These are phyloP conservation scores for Epicoccum sorghinum DNA, from an alignment of 2,329 filamentous ascomycete species.

Conservation along the genomic window DNA sequence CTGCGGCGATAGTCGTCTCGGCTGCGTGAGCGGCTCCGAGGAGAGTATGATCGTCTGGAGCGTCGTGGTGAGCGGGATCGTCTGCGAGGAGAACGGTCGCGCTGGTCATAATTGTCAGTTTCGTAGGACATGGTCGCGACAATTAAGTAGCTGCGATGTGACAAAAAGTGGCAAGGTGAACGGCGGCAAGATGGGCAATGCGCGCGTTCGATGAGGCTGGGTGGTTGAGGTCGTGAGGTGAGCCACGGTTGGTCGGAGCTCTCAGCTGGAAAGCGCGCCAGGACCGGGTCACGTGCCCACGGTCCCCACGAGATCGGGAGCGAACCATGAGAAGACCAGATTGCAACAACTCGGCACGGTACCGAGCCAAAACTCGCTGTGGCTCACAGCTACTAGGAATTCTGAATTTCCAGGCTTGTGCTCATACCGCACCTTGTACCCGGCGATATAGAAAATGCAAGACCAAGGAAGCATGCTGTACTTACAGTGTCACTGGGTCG, in stretches of 20 bases:
- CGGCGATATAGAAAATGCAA: constrained; percentile 5
- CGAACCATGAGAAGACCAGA: constrained; percentile 1
- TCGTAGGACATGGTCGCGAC: constrained; percentile 44
- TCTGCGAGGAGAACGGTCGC: constrained; percentile 72
- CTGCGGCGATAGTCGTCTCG: constrained; percentile 59
- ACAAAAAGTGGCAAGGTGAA: constrained; percentile 11
- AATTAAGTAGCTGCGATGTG: constrained; percentile 17
- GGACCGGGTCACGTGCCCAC: constrained; percentile 22
- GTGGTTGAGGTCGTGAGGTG: constrained; percentile 27
- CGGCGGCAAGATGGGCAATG: constrained; percentile 21
- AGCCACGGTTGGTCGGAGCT: constrained; percentile 24
- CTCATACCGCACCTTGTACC: constrained; percentile 1
- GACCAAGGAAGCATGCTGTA: constrained; percentile 16
- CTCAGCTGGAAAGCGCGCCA: constrained; percentile 16
- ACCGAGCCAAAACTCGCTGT: background rate
- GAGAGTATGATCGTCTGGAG: constrained; percentile 67
- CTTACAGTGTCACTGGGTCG: constrained; percentile 34
- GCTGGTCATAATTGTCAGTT: constrained; percentile 47
- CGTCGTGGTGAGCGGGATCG: constrained; percentile 55
- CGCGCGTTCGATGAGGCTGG: constrained; percentile 36
- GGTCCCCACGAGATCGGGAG: constrained; percentile 18
- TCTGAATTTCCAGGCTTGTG: background rate
- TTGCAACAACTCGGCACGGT: background rate
- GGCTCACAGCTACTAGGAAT: background rate
- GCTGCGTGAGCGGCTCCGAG: constrained; percentile 78